Evolutionary conservation across 148 eudicot species (phyloP).

Genomic region (Mesembryanthemum crystallinum): DNA sequence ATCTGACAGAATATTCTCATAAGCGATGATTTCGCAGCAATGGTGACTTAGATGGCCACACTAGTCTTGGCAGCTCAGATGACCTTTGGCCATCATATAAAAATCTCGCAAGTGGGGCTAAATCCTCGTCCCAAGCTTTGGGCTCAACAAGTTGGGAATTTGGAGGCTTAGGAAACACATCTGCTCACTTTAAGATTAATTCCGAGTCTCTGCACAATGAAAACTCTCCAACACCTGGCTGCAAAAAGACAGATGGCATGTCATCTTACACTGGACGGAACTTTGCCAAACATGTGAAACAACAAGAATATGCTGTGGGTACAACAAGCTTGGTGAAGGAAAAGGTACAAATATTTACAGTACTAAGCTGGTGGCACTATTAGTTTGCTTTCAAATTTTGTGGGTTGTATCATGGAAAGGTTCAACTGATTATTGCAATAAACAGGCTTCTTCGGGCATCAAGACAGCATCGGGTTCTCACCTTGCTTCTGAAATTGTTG

Average conservation of each 20-base stretch:
- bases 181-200: constrained; percentile 36
- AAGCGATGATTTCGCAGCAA: constrained; percentile 76
- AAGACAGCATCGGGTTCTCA: constrained; percentile 29
- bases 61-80: constrained; percentile 48
- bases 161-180: constrained; percentile 33
- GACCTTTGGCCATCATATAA: constrained; percentile 66
- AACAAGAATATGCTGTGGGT: constrained; percentile 29
- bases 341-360: constrained; percentile 41
- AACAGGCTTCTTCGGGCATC: constrained; percentile 25
- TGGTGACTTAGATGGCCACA: constrained; percentile 44
- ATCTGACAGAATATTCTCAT: constrained; percentile 65
- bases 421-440: constrained; percentile 3
- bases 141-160: constrained; percentile 46
- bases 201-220: constrained; percentile 38
- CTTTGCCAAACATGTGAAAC: constrained; percentile 28
- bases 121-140: constrained; percentile 39
- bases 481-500: constrained; percentile 26
- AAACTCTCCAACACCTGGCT: constrained; percentile 28
- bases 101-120: constrained; percentile 41
- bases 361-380: neutral
- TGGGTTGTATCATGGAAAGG: neutral
- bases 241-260: constrained; percentile 26
- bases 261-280: constrained; percentile 32
- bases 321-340: constrained; percentile 30
- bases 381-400: neutral